Evolutionary conservation across 495 filamentous ascomycete genomes (phyloP).

Genomic region (Neurospora tetraspora): DNA sequence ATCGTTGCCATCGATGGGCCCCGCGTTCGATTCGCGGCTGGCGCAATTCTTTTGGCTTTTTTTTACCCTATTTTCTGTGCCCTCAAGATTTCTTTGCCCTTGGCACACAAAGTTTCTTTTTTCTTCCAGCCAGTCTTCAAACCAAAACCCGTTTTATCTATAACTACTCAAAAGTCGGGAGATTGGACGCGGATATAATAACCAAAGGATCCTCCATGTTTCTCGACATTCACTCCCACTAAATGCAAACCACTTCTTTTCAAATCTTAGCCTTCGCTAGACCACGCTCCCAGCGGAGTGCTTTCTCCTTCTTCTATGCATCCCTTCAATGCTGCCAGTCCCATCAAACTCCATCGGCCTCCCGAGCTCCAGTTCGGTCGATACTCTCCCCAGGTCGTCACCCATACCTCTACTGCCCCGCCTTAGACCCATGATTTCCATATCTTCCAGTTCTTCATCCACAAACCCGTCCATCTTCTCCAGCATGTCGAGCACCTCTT

Average conservation of each 20-base stretch:
- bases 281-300: neutral
- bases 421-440: neutral
- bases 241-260: neutral
- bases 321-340: neutral
- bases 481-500: slow-evolving; percentile 31
- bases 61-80: neutral
- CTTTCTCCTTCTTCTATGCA: neutral
- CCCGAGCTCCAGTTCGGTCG: neutral
- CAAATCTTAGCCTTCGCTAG: neutral
- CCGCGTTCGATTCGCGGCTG: slow-evolving; percentile 43
- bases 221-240: neutral
- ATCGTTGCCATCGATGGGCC: slow-evolving; percentile 45
- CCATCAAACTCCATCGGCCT: neutral
- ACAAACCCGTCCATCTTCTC: slow-evolving; percentile 19
- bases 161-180: neutral
- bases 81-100: neutral
- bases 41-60: slow-evolving; percentile 21
- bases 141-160: neutral
- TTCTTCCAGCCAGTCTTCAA: neutral
- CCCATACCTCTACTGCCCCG: neutral
- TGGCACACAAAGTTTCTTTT: neutral
- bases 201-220: neutral
- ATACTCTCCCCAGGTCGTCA: neutral
- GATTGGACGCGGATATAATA: neutral
- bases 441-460: neutral